phyloP scores from a whole-genome alignment of 176 grass and related monocot species.

The Hyparrhenia diplandra region DNA sequence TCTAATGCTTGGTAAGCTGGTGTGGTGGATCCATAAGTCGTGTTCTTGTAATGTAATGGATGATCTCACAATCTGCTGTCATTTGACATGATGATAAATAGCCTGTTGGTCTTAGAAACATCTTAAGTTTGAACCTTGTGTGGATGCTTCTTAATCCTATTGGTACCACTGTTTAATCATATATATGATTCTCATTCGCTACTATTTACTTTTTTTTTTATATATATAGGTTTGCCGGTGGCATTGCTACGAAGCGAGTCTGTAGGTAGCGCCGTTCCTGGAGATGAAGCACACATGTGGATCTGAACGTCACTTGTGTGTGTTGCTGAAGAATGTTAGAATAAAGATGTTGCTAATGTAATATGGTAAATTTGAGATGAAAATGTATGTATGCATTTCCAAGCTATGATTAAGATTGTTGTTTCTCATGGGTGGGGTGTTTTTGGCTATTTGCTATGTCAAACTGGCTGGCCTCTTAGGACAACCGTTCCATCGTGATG shows the following conservation, averaged over 20 bases:
- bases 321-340: neutral
- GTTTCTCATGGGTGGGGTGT: too few relatives aligned
- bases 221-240: too few relatives aligned
- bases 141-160: neutral
- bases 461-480: too few relatives aligned
- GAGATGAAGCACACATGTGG: too few relatives aligned
- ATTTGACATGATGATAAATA: neutral
- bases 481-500: too few relatives aligned
- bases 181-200: neutral
- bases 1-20: neutral
- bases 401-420: neutral
- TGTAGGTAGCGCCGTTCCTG: too few relatives aligned
- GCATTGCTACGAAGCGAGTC: too few relatives aligned
- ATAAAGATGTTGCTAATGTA: too few relatives aligned
- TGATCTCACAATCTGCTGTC: too few relatives aligned
- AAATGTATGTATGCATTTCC: neutral
- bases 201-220: neutral
- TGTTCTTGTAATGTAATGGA: neutral
- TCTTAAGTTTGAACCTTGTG: conserved; percentile 4
- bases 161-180: neutral
- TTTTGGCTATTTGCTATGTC: too few relatives aligned
- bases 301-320: neutral
- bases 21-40: neutral
- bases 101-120: neutral
- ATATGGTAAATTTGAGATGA: conserved; percentile 2